Percentiles rank a stretch among this genome's conserved stretches.
Conservation (phyloP, 352 stramenopile species). For the Phytophthora fragariaefolia region DNA sequence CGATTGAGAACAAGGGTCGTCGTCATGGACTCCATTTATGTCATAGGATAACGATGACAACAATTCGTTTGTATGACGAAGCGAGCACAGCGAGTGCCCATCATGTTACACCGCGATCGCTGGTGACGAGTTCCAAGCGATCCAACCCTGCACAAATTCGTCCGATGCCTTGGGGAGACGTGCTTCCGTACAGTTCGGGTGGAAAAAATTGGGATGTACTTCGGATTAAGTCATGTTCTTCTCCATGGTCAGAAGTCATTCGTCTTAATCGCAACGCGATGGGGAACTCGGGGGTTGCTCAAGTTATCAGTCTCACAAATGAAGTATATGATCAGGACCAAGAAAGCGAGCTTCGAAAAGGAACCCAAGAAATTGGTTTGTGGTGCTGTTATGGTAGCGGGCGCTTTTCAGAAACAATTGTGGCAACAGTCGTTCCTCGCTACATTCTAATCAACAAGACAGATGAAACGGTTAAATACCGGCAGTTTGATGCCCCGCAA, state of each 20-base stretch:
- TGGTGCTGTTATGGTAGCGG: slow-evolving; percentile 88
- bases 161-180: slow-evolving; percentile 81
- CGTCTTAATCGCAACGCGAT: slow-evolving; percentile 89
- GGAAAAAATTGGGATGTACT: slow-evolving; percentile 88
- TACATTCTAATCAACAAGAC: slow-evolving; percentile 92
- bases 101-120: slow-evolving; percentile 78
- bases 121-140: slow-evolving; percentile 75
- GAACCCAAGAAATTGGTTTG: slow-evolving; percentile 81
- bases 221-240: slow-evolving; percentile 75
- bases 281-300: slow-evolving; percentile 87
- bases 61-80: slow-evolving; percentile 89
- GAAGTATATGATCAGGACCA: slow-evolving; percentile 66
- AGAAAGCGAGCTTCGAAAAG: slow-evolving; percentile 66
- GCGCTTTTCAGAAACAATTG: slow-evolving; percentile 86
- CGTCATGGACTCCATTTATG: slow-evolving; percentile 83
- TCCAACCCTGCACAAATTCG: slow-evolving; percentile 83
- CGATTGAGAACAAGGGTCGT: slow-evolving; percentile 65
- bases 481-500: slow-evolving; percentile 75
- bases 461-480: slow-evolving; percentile 84
- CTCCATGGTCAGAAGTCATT: slow-evolving; percentile 86
- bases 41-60: slow-evolving; percentile 88
- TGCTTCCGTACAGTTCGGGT: slow-evolving; percentile 74
- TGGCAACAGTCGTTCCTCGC: slow-evolving; percentile 84
- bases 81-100: slow-evolving; percentile 84
- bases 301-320: slow-evolving; percentile 87